Evolutionary conservation across 2,329 filamentous ascomycete genomes (phyloP), one percentile per base, ranked within the genome.

Genomic region (Camillea tinctor): DNA sequence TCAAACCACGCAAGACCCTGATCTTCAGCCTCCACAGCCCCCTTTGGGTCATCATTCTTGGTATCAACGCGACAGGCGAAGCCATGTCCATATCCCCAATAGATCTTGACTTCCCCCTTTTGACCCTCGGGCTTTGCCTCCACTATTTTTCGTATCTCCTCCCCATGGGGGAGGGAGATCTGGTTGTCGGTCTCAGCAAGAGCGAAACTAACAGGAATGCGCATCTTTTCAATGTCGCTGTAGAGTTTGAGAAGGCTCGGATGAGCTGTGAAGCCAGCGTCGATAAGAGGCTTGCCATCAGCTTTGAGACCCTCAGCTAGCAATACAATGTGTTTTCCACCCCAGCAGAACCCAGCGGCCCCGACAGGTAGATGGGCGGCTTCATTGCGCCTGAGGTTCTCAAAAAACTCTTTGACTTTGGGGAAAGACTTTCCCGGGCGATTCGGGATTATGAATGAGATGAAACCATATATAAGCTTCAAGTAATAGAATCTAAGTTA

Each of bases 291-390:
- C 61, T 69, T 69, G 44, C 65, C 72, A 19, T 71, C 67, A 23
- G 59, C 59, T 2, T 58, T 59, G 30, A 57, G 61, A 4, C 72
- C 66, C 17, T 78, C 76, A 11, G 78, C 75, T 3, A 88, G 77
- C n/a, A 78, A 69, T 8, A 84, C 69, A 2, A 78, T 73, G 64
- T 86, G 80, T 62, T 83, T 82, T 22, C 84, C 86, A 22, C 86
- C 86, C 85, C 85, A 88, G 75, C 84, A 88, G 74, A 86, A 88
- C 0, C 86, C 87, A 0, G 82, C 82, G 0, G 77, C 81, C 21
- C 80, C 84, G 52, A 88, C 72, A 17, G 73, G 71, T 6, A 75
- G 66, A 20, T 59, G 58, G 49, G 66, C 54, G 48, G 4, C 69
- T 24, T 73, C 71, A 48, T 72, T 66, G 48, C 72, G 55, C 8